Conservation (phyloP, 768 basidiomycete species). For the Naganishia kalamii region DNA sequence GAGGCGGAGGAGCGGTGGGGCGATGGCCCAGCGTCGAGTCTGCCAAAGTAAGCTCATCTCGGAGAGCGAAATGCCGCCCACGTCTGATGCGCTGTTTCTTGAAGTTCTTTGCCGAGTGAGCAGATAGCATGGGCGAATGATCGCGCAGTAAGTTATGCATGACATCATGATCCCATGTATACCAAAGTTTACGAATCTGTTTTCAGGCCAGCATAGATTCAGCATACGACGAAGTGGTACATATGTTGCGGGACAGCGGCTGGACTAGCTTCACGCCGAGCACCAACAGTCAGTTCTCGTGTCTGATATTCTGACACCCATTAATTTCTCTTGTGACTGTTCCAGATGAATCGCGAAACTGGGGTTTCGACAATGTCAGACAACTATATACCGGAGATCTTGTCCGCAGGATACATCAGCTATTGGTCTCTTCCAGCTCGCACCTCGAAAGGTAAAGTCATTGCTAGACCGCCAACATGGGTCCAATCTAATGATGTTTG, state of each 20-base stretch:
- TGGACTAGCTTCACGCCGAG: conserved; percentile 3
- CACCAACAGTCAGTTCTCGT: background rate
- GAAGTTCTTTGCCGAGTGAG: conserved; percentile 29
- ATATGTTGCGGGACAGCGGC: background rate
- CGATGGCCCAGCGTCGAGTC: conserved; percentile 28
- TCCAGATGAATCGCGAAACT: background rate
- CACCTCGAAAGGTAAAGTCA: conserved; percentile 52
- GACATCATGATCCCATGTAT: background rate
- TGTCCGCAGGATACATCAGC: conserved; percentile 71
- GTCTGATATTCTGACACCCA: background rate
- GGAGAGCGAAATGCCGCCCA: background rate
- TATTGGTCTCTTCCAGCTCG: conserved; percentile 50
- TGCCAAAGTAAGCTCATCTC: background rate
- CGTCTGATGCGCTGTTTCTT: background rate
- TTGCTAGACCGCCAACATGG: no score
- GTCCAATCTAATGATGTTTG: no score
- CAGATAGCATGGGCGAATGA: conserved; percentile 43
- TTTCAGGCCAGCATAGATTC: conserved; percentile 4
- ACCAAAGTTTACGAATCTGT: background rate
- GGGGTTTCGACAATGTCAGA: conserved; percentile 1
- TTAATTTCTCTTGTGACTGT: background rate
- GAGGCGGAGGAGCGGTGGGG: conserved; percentile 30
- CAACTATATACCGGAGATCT: conserved; percentile 86
- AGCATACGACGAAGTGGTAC: conserved; percentile 1
- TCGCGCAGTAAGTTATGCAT: conserved; percentile 24